Evolutionary conservation across 768 basidiomycete genomes (phyloP), one percentile per base, ranked within the genome.

Genomic region (Termitomyces eurrhizus): DNA sequence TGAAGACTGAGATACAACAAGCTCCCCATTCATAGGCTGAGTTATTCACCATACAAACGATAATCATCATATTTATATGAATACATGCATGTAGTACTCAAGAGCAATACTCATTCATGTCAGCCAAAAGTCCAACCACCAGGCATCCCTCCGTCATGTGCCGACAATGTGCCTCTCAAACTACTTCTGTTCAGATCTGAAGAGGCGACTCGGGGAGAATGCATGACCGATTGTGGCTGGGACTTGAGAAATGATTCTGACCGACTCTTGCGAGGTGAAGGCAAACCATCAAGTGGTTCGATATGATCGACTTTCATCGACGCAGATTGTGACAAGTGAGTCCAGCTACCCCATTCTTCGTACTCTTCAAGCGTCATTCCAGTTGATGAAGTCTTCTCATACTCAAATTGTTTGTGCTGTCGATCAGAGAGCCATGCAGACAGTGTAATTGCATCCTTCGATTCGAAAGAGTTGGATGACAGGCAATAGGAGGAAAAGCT

Each of bases 281-380:
- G 26, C 11, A 29, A 46, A 33, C 42, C 33, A 16, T 33, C 5
- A 11, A 41, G 18, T 21, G 29, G 8, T n/a, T n/a, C n/a, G n/a
- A 21, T 7, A 32, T 56, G 58, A 41, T 65, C 53, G 29, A 59
- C 49, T 42, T 56, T 44, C n/a, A 45, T 33, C 44, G 49, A 45
- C 67, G 63, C 54, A 62, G 69, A 50, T 66, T 62, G 52, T 56
- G 60, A 14, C 52, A 58, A 56, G 55, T 73, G 67, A n/a, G 74
- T 70, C 82, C 82, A 83, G 60, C 82, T 83, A 2, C 82, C 82
- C 56, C 63, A 67, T 39, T 72, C 69, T 61, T 83, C 82, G 59
- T 83, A 82, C 44, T 82, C 77, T 52, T 76, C 79, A 42, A 82
- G 63, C n/a, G 74, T 72, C 70, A 82, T 76, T 52, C 71, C 70